A percentile compares a stretch with the other conserved stretches of the same genome.
These are phyloP conservation scores for Papilionanthe hybrid DNA, from an alignment of 116 monocot genomes.

Conservation along the genomic window DNA sequence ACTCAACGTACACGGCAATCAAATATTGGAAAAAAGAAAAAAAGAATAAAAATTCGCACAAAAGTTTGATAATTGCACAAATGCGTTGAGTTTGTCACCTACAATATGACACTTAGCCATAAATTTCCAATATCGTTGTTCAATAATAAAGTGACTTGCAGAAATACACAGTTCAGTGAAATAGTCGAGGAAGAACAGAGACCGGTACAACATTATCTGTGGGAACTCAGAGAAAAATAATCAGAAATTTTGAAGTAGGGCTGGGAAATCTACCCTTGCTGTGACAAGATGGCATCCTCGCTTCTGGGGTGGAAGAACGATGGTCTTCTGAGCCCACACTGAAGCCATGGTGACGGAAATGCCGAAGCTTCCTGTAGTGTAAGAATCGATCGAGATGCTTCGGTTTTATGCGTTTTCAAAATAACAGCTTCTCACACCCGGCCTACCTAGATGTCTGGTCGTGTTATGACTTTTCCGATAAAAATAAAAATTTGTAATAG, in stretches of 20 bases:
- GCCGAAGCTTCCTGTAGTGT: neutral
- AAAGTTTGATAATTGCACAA: too few relatives aligned
- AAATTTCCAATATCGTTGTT: neutral
- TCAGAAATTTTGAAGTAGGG: neutral
- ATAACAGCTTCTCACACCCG: too few relatives aligned
- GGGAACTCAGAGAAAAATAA: neutral
- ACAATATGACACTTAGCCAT: too few relatives aligned
- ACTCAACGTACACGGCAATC: too few relatives aligned
- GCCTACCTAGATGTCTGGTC: too few relatives aligned
- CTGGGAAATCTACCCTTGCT: constrained; percentile 37
- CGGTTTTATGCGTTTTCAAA: too few relatives aligned
- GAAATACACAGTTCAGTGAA: neutral
- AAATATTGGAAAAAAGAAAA: too few relatives aligned
- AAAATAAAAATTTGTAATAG: too few relatives aligned
- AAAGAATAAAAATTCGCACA: too few relatives aligned
- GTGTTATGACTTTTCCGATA: too few relatives aligned
- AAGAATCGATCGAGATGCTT: neutral
- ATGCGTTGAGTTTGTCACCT: too few relatives aligned
- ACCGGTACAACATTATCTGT: neutral
- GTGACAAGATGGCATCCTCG: constrained; percentile 90
- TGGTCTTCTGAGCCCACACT: constrained; percentile 95
- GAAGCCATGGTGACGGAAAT: constrained; percentile 46
- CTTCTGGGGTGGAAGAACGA: constrained; percentile 71
- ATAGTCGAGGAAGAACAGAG: neutral
- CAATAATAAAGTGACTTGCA: neutral